Evolutionary conservation across 2,329 filamentous ascomycete species (phyloP).

Genomic region (Aspergillus brunneoviolaceus): DNA sequence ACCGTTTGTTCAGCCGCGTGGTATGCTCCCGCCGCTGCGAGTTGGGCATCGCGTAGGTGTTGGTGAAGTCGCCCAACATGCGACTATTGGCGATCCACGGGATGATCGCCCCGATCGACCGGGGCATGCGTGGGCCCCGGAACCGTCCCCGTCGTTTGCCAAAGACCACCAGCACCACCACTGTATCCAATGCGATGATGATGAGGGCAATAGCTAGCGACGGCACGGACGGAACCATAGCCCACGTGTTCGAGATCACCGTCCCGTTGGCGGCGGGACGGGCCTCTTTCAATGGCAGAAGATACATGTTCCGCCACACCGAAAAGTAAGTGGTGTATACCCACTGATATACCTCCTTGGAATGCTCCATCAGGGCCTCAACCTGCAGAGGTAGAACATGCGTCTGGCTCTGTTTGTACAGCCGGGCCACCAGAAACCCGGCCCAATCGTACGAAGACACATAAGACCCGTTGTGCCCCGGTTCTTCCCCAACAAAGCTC

Average conservation of each 20-base stretch:
- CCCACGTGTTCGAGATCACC: slow-evolving; percentile 31
- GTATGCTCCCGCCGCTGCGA: slow-evolving; percentile 28
- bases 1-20: slow-evolving; percentile 29
- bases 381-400: slow-evolving; percentile 27
- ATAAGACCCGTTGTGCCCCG: slow-evolving; percentile 23
- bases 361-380: slow-evolving; percentile 23
- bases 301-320: slow-evolving; percentile 35
- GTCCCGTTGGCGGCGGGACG: slow-evolving; percentile 26
- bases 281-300: slow-evolving; percentile 24
- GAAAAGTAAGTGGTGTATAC: slow-evolving; percentile 38
- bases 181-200: slow-evolving; percentile 33
- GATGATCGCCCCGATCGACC: slow-evolving; percentile 34
- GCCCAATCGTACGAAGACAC: slow-evolving; percentile 38
- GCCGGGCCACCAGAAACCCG: slow-evolving; percentile 33
- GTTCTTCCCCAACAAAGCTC: slow-evolving; percentile 30
- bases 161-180: slow-evolving; percentile 35
- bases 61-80: slow-evolving; percentile 32
- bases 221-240: slow-evolving; percentile 31
- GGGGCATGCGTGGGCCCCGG: slow-evolving; percentile 33
- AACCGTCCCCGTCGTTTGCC: slow-evolving; percentile 35
- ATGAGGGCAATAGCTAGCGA: slow-evolving; percentile 29
- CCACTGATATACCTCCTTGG: slow-evolving; percentile 35
- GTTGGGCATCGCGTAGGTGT: slow-evolving; percentile 32
- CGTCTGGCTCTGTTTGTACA: slow-evolving; percentile 30
- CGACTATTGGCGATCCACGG: slow-evolving; percentile 37